These are phyloP conservation scores for Pseudopyricularia cyperi DNA, from an alignment of 2,329 filamentous ascomycete species.

Conservation along the genomic window DNA sequence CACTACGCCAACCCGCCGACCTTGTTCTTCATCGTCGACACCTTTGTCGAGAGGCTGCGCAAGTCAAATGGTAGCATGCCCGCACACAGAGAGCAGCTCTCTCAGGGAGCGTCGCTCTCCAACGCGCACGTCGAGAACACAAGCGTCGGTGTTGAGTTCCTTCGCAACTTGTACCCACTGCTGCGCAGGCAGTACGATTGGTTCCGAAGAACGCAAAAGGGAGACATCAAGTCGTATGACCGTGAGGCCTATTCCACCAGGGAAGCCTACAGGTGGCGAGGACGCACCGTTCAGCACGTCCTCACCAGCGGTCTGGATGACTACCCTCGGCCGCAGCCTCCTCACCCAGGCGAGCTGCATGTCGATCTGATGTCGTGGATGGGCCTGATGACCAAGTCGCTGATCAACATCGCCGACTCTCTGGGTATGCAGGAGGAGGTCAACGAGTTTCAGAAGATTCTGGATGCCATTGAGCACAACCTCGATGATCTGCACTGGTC, in stretches of 20 bases:
- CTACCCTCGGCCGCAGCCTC: conserved; percentile 86
- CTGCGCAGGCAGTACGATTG: conserved; percentile 84
- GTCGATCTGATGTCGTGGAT: conserved; percentile 94
- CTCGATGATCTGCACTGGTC: conserved; percentile 92
- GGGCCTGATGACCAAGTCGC: conserved; percentile 85
- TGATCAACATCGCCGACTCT: conserved; percentile 64
- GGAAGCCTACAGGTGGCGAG: conserved; percentile 91
- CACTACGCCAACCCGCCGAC: conserved; percentile 97
- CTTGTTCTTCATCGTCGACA: conserved; percentile 77
- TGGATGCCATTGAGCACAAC: conserved; percentile 70
- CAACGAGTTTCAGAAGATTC: conserved; percentile 55
- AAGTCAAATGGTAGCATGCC: conserved; percentile 32
- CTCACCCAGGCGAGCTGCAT: conserved; percentile 90
- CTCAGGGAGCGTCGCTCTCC: conserved; percentile 33
- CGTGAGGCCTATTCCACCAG: conserved; percentile 77
- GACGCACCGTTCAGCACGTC: conserved; percentile 74
- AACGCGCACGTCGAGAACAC: conserved; percentile 55
- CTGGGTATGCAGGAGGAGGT: conserved; percentile 69
- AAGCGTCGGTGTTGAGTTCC: conserved; percentile 55
- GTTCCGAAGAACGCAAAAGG: conserved; percentile 86
- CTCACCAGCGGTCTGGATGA: conserved; percentile 92
- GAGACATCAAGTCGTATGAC: conserved; percentile 85
- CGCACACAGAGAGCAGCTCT: conserved; percentile 28
- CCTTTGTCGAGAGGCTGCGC: conserved; percentile 68
- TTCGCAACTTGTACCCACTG: conserved; percentile 70